These are phyloP conservation scores for Bauhinia variegata DNA, from an alignment of 306 rosid species.

Conservation along the genomic window DNA sequence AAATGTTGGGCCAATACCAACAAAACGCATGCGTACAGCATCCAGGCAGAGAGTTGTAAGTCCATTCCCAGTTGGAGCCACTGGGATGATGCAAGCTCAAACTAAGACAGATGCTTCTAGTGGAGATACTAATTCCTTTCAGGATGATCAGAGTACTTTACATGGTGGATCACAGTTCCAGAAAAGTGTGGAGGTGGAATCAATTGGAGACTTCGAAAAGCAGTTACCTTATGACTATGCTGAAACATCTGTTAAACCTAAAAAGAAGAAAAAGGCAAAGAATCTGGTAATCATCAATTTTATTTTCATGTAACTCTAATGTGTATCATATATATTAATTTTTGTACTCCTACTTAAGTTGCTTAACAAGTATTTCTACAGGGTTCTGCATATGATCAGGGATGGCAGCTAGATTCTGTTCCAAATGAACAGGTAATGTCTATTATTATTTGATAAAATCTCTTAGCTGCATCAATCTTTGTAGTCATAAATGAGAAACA, in stretches of 20 bases:
- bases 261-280: conserved; percentile 92
- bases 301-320: conserved; percentile 26
- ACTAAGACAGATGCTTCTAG: conserved; percentile 94
- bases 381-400: conserved; percentile 81
- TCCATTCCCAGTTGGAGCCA: conserved; percentile 65
- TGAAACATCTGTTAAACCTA: conserved; percentile 87
- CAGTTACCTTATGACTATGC: conserved; percentile 76
- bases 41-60: conserved; percentile 84
- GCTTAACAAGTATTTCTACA: conserved; percentile 47
- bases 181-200: conserved; percentile 91
- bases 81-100: conserved; percentile 65
- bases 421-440: conserved; percentile 68
- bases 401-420: conserved; percentile 86
- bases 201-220: conserved; percentile 80
- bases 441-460: too few species aligned
- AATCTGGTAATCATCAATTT: conserved; percentile 61
- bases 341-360: conserved; percentile 34
- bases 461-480: too few species aligned
- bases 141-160: conserved; percentile 91
- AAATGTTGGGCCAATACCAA: conserved; percentile 78
- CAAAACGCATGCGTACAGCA: conserved; percentile 89
- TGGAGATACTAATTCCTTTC: conserved; percentile 97
- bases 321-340: conserved; percentile 4
- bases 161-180: conserved; percentile 79
- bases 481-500: background rate